Base-by-base conservation (phyloP, 768 basidiomycete genomes). In the Butyriboletus loyo region DNA sequence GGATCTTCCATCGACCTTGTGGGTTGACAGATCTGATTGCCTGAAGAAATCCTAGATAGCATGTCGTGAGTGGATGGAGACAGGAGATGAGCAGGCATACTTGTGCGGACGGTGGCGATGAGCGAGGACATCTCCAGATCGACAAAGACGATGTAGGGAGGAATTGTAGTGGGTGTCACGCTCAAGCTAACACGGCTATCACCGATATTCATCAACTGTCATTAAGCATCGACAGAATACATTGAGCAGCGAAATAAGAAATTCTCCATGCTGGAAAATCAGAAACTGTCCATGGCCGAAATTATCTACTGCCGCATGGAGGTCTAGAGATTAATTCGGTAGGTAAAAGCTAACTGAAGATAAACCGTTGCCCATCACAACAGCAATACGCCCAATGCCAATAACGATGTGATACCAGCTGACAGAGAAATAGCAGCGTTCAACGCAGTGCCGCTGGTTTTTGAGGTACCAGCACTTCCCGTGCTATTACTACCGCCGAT, bases 1-100 rank as follows among this genome's bases (percentile, higher is more conserved):
- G 83, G 60, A 97, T 89, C 82, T 99, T 99, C 97, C 97, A 99
- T 79, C 83, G 76, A 52, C 83, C 84, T 19, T 87, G 84, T 3
- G 95, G 91, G 65, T 87, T 84, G 42, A 92, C 91, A 40, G 90
- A 89, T 68, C 89, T 81, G 62, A 96, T 87, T 17, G 89, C 85
- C 44, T 92, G 89, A 55, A 95, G 78, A 68, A 95, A 93, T 66
- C 88, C 92, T 95, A 63, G 36, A 49, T 14, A 31, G 44, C 5
- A 46, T 5, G 11, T 44, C 3, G 50, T 53, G 19, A 62, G 52
- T 52, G 24, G 24, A 28, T 25, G 7, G n/a, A 30, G 2, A n/a
- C 21, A 5, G 22, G 31, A 25, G 14, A 52, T 35, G 15, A 31
- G 47, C 31, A 32, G 40, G 48, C 79, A 50, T 68, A 82, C 80